Conservation (phyloP, 2,329 filamentous ascomycete genomes). For the Cryphonectria parasitica region DNA sequence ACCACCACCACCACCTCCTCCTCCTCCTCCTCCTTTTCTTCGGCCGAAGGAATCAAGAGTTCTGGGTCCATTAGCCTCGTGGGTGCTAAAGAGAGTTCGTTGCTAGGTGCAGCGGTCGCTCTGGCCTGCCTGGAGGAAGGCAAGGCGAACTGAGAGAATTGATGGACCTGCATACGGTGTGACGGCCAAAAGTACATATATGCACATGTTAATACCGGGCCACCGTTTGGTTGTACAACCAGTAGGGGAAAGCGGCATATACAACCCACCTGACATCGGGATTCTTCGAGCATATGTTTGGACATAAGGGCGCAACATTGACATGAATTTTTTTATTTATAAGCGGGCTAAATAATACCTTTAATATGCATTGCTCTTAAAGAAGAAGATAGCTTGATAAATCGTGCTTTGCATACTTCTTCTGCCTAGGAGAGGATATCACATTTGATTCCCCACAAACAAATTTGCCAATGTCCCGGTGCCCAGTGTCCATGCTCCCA, state of each 20-base stretch:
- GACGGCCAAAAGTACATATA: not conserved
- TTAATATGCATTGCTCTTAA: not conserved
- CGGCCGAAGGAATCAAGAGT: conserved; percentile 38
- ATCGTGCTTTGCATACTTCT: not conserved
- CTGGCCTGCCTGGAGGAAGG: conserved; percentile 50
- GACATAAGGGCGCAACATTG: not conserved
- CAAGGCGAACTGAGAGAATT: conserved; percentile 30
- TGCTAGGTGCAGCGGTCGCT: conserved; percentile 76
- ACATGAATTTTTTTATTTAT: not conserved
- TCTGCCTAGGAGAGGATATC: not conserved
- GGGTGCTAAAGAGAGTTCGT: conserved; percentile 72
- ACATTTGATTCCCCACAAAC: not conserved
- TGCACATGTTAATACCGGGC: not conserved
- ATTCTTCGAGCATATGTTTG: not conserved
- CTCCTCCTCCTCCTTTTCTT: conserved; percentile 37
- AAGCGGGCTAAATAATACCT: not conserved
- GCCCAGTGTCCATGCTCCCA: not conserved
- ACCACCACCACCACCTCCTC: conserved; percentile 42
- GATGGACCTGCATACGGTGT: not conserved
- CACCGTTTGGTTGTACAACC: not conserved
- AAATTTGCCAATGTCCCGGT: not conserved
- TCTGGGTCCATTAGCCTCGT: conserved; percentile 61
- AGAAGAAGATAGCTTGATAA: not conserved
- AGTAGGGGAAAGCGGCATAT: not conserved
- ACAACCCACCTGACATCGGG: not conserved